phyloP scores from a whole-genome alignment of 228 moss, liverwort and hornwort genomes.

The Sphagnum magellanicum region DNA sequence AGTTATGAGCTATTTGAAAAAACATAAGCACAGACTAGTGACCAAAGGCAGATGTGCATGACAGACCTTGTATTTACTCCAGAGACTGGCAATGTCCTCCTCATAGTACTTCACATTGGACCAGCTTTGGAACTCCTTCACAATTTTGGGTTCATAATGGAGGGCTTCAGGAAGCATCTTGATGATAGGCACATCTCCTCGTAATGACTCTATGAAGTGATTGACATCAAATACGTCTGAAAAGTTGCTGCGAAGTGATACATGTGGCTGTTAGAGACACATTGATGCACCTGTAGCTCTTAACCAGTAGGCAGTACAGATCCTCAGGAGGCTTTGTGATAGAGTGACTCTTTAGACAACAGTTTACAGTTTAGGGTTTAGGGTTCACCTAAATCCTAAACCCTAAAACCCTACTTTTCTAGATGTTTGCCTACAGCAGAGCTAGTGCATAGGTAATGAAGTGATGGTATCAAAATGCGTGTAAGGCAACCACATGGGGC shows the following conservation, averaged over 20 bases:
- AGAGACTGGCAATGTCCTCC: conserved; percentile 67
- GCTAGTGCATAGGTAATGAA: no score
- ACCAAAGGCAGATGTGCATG: neutral
- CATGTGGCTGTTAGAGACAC: neutral
- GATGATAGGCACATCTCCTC: conserved; percentile 73
- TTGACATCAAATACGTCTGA: conserved; percentile 94
- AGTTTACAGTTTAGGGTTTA: no score
- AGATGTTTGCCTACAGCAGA: no score
- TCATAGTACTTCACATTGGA: conserved; percentile 74
- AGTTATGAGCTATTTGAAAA: no score
- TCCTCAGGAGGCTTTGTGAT: no score
- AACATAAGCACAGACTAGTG: no score
- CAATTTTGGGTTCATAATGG: conserved; percentile 43
- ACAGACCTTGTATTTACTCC: conserved; percentile 69
- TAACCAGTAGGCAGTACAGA: no score
- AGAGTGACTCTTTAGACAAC: no score
- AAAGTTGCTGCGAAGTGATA: conserved; percentile 74
- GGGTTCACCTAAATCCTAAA: no score
- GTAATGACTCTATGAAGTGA: conserved; percentile 78
- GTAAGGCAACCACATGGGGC: no score
- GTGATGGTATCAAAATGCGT: no score
- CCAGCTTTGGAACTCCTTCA: conserved; percentile 92
- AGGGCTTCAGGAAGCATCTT: conserved; percentile 68
- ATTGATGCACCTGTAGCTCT: neutral
- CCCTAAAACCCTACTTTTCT: no score